Percentiles rank a stretch among this genome's conserved stretches.
phyloP scores from a whole-genome alignment of 805 yeast genomes.

The Myxozyma udenii region DNA sequence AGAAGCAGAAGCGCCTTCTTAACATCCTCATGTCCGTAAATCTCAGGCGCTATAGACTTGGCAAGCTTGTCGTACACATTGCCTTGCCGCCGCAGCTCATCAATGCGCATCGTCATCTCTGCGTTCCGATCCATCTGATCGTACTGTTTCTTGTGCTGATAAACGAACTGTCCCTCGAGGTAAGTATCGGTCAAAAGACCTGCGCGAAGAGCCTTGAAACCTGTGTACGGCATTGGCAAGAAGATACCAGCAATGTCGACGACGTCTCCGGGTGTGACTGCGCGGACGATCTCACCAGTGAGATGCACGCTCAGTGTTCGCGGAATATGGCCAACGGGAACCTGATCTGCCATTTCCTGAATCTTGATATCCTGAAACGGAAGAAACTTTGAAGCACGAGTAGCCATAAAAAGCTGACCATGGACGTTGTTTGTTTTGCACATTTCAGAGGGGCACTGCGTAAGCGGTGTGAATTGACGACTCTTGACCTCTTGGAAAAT shows the following conservation, averaged over 20 bases:
- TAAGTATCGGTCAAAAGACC: conserved; percentile 93
- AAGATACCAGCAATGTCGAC: conserved; percentile 92
- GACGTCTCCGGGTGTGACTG: conserved; percentile 88
- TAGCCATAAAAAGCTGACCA: conserved; percentile 87
- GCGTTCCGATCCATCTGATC: conserved; percentile 59
- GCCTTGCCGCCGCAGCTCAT: conserved; percentile 55
- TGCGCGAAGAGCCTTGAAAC: conserved; percentile 86
- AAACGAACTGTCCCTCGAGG: conserved; percentile 78
- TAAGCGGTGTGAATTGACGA: conserved; percentile 79
- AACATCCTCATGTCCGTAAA: conserved; percentile 88
- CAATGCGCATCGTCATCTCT: conserved; percentile 56
- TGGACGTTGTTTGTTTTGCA: conserved; percentile 76
- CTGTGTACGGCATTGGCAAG: conserved; percentile 93
- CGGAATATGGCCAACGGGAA: conserved; percentile 97
- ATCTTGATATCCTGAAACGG: conserved; percentile 94
- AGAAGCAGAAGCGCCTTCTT: conserved; percentile 83
- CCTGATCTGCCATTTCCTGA: conserved; percentile 93
- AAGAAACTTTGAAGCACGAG: conserved; percentile 92
- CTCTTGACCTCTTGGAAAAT: conserved; percentile 91
- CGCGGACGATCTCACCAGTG: conserved; percentile 86
- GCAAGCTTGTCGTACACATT: conserved; percentile 78
- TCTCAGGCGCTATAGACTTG: conserved; percentile 93
- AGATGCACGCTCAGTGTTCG: conserved; percentile 79
- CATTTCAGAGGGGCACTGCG: conserved; percentile 77
- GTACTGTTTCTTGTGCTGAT: conserved; percentile 86